Base-by-base conservation (phyloP, 163 green algal genomes). In the Scenedesmus sp. region DNA sequence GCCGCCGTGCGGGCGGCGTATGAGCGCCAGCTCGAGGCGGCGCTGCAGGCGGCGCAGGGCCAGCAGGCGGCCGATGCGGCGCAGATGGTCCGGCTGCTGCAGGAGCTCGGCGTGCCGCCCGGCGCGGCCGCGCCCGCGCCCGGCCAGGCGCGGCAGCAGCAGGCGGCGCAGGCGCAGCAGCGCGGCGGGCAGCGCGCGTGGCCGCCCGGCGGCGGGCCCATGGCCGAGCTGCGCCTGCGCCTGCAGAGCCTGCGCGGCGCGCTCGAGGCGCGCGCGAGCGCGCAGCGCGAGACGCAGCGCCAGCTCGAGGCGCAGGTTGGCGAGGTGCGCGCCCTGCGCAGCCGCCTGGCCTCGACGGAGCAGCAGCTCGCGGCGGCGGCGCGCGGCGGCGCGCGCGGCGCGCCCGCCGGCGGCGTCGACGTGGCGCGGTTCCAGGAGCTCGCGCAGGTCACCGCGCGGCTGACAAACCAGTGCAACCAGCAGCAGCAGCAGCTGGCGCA, bases 401-500 rank as follows among this genome's bases (percentile, higher is more conserved):
- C 57, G 36, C 31, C 4, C 47, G 34, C 15, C 66, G 26, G 67
- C 42, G n/a, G 67, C 67, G 39, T 17, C 39, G 58, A 76, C 33
- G n/a, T 65, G 51, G 53, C 66, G 58, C 39, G 69, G 13, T 47
- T 67, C 29, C 33, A 77, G 69, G 50, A 77, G 39, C 54, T 77
- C 9, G 24, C 62, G 14, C 34, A 34, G 10, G 57, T 77, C 53
- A 77, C 69, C 0, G 34, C 24, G 9, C 53, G 69, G 4, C 69
- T 77, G 15, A 77, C 69, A 15, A 26, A 53, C 2, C 69, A 77
- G 58, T 54, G 31, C 33, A 77, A 77, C 69, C 54, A 77, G 42
- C 69, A 77, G 36, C 69, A 77, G 69, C 69, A 77, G 54, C 69
- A 77, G 54, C 53, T 77, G 13, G 54, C 36, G 7, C 69, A 77